Evolutionary conservation across 768 basidiomycete genomes (phyloP).

Genomic region (Mycena epipterygia): DNA sequence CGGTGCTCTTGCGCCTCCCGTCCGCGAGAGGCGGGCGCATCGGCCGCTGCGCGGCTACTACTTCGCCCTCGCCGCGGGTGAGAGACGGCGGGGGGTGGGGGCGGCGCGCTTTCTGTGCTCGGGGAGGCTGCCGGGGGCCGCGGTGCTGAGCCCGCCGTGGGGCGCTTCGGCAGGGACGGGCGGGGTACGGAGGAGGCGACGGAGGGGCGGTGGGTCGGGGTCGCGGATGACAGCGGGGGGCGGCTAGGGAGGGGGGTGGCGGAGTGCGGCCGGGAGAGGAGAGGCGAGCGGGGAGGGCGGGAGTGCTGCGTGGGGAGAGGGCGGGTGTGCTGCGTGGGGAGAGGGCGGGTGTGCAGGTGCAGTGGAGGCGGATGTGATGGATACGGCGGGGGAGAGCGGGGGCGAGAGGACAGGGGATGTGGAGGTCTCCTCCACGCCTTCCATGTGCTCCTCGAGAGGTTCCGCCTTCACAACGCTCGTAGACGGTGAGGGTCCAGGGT

Average conservation of each 20-base stretch:
- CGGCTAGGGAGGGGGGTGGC: neutral
- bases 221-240: neutral
- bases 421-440: neutral
- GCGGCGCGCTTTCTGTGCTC: no score
- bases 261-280: neutral
- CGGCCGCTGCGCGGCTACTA: no score
- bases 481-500: neutral
- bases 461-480: neutral
- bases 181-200: constrained; percentile 17
- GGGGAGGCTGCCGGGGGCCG: no score
- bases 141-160: no score
- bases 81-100: neutral
- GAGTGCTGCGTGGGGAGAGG: neutral
- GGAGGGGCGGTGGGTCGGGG: neutral
- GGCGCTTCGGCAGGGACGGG: neutral
- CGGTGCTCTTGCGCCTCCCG: no score
- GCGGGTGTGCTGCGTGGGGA: neutral
- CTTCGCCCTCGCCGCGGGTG: no score
- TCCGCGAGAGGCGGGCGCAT: no score
- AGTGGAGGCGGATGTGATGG: neutral
- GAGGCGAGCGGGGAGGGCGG: neutral
- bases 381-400: constrained; percentile 10
- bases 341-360: neutral
- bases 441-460: neutral
- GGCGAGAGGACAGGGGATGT: neutral